Evolutionary conservation across 2,329 filamentous ascomycete species (phyloP), one percentile per base, ranked within the genome.

Genomic region (Aureobasidium zeae): DNA sequence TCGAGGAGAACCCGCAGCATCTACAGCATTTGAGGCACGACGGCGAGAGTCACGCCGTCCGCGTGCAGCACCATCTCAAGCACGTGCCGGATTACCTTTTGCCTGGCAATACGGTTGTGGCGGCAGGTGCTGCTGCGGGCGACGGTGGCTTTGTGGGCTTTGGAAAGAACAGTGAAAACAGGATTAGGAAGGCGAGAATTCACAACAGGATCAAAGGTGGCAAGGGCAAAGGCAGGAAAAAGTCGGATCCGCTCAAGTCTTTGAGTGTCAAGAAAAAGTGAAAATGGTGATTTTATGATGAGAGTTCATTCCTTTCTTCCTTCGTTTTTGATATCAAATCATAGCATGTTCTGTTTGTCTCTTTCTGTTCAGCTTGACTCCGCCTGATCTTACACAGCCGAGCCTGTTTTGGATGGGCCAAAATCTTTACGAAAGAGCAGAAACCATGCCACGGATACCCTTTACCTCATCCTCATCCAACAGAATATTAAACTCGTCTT

Each of bases 1-100:
- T 96, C 57, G 91, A 96, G 60, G 91, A 98, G 63, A 95, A 98
- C 61, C 91, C 91, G 0, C 79, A 82, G 22, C 89, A 96, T 59
- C 67, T 96, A 51, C 77, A 79, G 26, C 86, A 94, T 59, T 70
- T 96, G 52, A 77, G 89, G 19, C 91, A 98, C 59, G 91, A 98
- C 59, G 81, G 81, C 26, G 89, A 95, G 61, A 71, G 94, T 45
- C 76, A 87, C 48, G 80, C 87, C 17, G 86, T 88, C 11, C 72
- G 85, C 47, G 79, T 87, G 33, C 88, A 96, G 64, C 76, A 83
- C 6, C 91, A 98, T 68, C 69, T 98, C 51, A 93, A 86, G 65
- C 86, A 95, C 61, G 84, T 98, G 1, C 91, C 91, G 0, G 88
- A 95, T 34, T 98, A 98, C 60, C 67, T 98, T 39, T 69, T 98